Evolutionary conservation across 2,329 filamentous ascomycete species (phyloP), one percentile per base, ranked within the genome.

Genomic region (Sporothrix brunneoviolacea): DNA sequence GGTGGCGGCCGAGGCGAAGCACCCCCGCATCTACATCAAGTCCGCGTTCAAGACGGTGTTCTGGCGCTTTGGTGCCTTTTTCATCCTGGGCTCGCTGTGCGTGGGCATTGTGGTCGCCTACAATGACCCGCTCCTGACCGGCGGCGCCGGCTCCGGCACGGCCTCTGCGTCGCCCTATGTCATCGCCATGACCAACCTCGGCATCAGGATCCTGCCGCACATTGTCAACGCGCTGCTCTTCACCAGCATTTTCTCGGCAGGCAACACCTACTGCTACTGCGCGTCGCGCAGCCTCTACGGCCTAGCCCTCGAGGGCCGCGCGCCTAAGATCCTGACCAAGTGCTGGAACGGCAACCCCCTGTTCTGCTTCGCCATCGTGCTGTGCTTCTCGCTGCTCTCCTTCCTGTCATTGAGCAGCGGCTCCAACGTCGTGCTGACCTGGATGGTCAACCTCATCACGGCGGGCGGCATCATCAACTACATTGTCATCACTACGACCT

Each of bases 21-120:
- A 86, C 63, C 83, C 83, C 2, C 75, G 81, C 57, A 76, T 76
- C 62, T 83, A 79, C 43, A 82, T 86, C 51, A 83, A 83, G 2
- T 72, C 77, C 39, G 83, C 83, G 22, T 83, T 86, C 65, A 82
- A 79, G 59, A 73, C 85, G 50, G 86, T 82, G 35, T 83, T 86
- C 64, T 82, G 77, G 67, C 82, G 83, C 18, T 86, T 86, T 60
- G 64, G 83, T 54, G 72, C 85, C 65, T 87, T 87, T 69, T 86
- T 86, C 66, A 72, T 83, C 51, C 64, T 82, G 24, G 80, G 77
- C 8, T 80, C 86, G 15, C 69, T 86, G 39, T 73, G 86, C 39
- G 68, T 86, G 6, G 83, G 83, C 51, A 84, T 84, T 70, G 70
- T 83, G 12, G 78, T 87, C 1, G 80, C 82, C 0, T 85, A 83